Conservation (phyloP, 768 basidiomycete genomes). For the Calvatia gigantea region DNA sequence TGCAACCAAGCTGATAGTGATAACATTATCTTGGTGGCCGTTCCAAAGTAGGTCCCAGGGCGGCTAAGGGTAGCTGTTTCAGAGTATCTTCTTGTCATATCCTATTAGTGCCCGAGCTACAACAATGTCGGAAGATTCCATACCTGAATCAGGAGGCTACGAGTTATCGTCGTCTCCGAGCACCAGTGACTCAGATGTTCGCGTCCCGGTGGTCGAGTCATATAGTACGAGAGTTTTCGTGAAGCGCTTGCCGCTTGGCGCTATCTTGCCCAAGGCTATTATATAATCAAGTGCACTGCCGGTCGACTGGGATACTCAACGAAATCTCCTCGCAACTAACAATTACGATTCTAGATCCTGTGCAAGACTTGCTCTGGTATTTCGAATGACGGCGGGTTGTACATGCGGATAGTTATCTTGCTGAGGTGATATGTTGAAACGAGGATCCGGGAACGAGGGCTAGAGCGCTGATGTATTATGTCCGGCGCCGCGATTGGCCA, state of each 20-base stretch:
- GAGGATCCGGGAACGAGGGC: no score
- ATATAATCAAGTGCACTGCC: not conserved
- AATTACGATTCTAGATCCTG: no score
- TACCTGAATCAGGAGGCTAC: not conserved
- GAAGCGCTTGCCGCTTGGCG: not conserved
- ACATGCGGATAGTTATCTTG: no score
- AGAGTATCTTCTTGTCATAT: constrained; percentile 2
- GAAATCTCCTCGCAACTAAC: not conserved
- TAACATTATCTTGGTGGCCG: not conserved
- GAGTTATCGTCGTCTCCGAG: not conserved
- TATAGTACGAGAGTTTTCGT: not conserved
- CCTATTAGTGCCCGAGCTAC: not conserved
- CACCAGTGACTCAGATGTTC: not conserved
- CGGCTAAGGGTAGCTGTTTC: not conserved
- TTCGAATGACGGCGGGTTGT: no score
- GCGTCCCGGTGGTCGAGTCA: not conserved
- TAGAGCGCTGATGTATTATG: no score
- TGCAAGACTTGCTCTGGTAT: no score
- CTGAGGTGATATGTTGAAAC: no score
- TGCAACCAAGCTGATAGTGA: constrained; percentile 3
- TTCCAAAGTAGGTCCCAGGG: not conserved
- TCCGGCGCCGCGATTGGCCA: no score
- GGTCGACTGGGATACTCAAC: not conserved
- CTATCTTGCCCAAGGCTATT: not conserved
- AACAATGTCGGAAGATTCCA: not conserved